A percentile compares a stretch with the other conserved stretches of the same genome.
phyloP scores from a whole-genome alignment of 192 early-diverging fungal genomes.

The Piromyces finnis region DNA sequence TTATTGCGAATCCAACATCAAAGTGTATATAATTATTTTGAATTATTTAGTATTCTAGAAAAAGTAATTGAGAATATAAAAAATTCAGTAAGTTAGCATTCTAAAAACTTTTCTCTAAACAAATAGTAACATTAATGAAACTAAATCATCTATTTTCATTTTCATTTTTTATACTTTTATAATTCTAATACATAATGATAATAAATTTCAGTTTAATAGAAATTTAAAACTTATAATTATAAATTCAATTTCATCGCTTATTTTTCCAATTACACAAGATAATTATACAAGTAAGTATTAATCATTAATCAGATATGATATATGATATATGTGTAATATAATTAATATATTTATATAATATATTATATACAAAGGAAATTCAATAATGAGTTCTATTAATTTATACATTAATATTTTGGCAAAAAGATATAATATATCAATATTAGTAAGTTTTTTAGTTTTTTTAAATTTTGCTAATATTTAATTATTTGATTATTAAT shows the following conservation, averaged over 20 bases:
- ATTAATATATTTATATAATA: no score
- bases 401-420: not conserved
- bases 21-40: not conserved
- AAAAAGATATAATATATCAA: not conserved
- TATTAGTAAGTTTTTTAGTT: not conserved
- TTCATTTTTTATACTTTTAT: no score
- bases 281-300: not conserved
- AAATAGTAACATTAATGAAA: no score
- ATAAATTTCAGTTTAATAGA: not conserved
- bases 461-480: not conserved
- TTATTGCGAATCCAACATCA: not conserved
- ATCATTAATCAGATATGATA: no score
- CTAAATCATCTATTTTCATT: no score
- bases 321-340: no score
- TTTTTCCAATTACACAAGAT: not conserved
- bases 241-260: not conserved
- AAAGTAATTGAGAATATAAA: not conserved
- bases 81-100: no score
- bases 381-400: not conserved
- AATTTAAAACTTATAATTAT: not conserved
- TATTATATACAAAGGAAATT: not conserved
- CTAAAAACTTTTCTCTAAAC: no score
- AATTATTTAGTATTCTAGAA: not conserved
- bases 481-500: no score
- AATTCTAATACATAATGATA: no score